Conservation (phyloP, 768 basidiomycete species). For the Gymnopilus dilepis region DNA sequence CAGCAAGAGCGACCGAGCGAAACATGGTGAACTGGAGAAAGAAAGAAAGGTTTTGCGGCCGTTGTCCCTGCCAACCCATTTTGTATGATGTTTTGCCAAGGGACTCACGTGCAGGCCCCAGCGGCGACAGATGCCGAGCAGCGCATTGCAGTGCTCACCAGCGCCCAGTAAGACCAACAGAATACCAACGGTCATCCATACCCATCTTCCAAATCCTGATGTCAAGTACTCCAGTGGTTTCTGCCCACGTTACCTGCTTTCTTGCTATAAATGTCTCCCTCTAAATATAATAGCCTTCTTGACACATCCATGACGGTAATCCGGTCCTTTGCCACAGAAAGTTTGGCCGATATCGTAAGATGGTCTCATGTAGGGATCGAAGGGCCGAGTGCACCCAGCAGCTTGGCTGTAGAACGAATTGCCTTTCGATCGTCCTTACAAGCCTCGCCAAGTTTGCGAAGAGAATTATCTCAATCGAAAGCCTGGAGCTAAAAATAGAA, state of each 20-base stretch:
- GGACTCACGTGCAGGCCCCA: not conserved
- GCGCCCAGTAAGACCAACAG: not conserved
- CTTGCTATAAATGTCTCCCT: not conserved
- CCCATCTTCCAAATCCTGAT: not conserved
- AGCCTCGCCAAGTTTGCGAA: no score
- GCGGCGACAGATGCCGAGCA: slow-evolving; percentile 1
- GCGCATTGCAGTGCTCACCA: not conserved
- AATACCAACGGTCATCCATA: not conserved
- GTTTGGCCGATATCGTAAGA: no score
- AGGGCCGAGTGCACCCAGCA: no score
- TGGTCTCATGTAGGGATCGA: not conserved
- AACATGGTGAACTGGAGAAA: slow-evolving; percentile 29
- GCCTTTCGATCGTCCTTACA: no score
- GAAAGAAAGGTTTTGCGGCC: slow-evolving; percentile 19
- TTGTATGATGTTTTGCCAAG: slow-evolving; percentile 6
- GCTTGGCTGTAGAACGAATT: no score
- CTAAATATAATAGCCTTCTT: not conserved
- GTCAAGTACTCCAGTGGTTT: no score
- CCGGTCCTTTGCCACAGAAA: no score
- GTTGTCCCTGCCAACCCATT: slow-evolving; percentile 7
- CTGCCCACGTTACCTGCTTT: not conserved
- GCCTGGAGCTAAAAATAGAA: no score
- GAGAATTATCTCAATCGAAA: no score
- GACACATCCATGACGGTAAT: no score
- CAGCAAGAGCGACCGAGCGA: slow-evolving; percentile 33